Base-by-base conservation (phyloP, 208 protist genomes). In the Leishmania amazonensis region DNA sequence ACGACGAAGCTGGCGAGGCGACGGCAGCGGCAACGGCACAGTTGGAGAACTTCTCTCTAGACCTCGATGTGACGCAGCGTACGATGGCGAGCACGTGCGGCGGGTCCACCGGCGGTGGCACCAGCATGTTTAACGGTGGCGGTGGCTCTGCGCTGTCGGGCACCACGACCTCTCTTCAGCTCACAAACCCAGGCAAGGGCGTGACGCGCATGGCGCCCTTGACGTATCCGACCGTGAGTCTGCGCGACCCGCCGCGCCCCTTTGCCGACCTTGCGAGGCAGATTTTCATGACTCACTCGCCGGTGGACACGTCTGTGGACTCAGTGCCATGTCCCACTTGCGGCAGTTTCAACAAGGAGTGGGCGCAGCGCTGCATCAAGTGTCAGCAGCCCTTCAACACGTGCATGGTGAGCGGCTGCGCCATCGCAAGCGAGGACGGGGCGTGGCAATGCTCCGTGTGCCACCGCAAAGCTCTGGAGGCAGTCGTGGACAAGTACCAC, bases 251-350 rank as follows among this genome's bases (percentile, higher is more conserved):
- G 65, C 62, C 87, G 31, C 85, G 91, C 4, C 90, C 87, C 58
- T 99, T 97, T 84, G 93, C 97, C n/a, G 90, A 98, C 79, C 86
- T 99, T 1, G 98, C 98, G 31, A 78, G 96, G 35, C 85, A 91
- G 64, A 97, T 99, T 78, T 99, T 99, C 80, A 98, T 94, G 45
- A 87, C 86, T 65, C 87, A 99, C 84, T 84, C 84, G n/a, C 97
- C 96, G 40, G 87, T 92, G 45, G 95, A 98, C 81, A 96, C 83
- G 42, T 94, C 88, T 28, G 85, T 94, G 24, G 92, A 94, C 82
- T 90, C 85, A 64, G 86, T 95, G 51, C 84, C 78, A 24, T 99
- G 97, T 84, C 86, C 89, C 53, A 89, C 85, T 11, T 99, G 98
- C 80, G 85, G 91, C 40, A 88, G 88, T 28, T 94, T 93, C 77